Evolutionary conservation across 2,329 filamentous ascomycete genomes (phyloP).

Genomic region (Monilinia fructigena): DNA sequence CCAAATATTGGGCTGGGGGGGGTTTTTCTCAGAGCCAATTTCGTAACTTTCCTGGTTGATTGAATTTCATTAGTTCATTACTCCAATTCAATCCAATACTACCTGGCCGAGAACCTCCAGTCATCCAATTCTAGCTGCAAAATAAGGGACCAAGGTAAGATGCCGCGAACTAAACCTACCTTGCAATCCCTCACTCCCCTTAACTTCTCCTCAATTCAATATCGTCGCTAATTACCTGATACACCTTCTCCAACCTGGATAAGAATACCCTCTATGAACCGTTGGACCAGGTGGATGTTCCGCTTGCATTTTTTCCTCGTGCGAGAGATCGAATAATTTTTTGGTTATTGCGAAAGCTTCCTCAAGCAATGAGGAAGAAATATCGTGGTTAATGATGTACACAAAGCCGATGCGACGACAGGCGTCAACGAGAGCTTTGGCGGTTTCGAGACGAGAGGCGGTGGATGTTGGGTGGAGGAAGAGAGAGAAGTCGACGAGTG

Average conservation of each 20-base stretch:
- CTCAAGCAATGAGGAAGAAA: conserved; percentile 43
- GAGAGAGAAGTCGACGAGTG: conserved; percentile 34
- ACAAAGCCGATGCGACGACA: conserved; percentile 49
- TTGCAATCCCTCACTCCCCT: conserved; percentile 52
- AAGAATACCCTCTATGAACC: conserved; percentile 56
- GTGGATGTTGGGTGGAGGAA: conserved; percentile 29
- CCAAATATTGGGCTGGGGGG: conserved; percentile 51
- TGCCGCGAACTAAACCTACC: conserved; percentile 37
- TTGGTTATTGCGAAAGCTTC: conserved; percentile 48
- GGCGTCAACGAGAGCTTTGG: conserved; percentile 44
- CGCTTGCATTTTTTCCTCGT: conserved; percentile 49
- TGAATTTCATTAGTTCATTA: neutral
- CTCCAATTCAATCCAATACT: conserved; percentile 2
- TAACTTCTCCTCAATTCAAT: conserved; percentile 45
- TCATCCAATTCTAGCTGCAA: neutral
- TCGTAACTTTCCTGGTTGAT: conserved; percentile 50
- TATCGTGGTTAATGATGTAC: conserved; percentile 50
- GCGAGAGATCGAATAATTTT: conserved; percentile 46
- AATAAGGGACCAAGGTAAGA: neutral
- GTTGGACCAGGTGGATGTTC: conserved; percentile 50
- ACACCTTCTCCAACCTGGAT: conserved; percentile 54
- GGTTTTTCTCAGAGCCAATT: conserved; percentile 49
- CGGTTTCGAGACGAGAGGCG: conserved; percentile 38
- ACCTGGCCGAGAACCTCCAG: neutral
- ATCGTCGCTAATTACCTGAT: conserved; percentile 46